A percentile compares a stretch with the other conserved stretches of the same genome.
Evolutionary conservation across 768 basidiomycete species (phyloP).

Genomic region (Asterophora lycoperdoides): DNA sequence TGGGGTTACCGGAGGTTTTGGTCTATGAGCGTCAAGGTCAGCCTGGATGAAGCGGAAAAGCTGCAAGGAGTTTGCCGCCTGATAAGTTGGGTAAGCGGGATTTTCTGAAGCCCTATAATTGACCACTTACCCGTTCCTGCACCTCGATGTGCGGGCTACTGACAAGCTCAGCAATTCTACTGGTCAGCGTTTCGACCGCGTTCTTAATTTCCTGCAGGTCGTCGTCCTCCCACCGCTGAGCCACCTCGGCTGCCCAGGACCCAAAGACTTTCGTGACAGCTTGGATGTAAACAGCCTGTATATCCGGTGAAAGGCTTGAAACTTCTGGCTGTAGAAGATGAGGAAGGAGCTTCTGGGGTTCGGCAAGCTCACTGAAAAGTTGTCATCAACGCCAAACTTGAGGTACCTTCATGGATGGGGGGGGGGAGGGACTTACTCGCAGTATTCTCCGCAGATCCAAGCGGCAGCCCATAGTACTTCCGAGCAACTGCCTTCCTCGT

Average conservation of each 20-base stretch:
- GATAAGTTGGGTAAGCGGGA: conserved; percentile 6
- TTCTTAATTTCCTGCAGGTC: conserved; percentile 59
- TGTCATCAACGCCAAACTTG: neutral
- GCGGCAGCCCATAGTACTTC: conserved; percentile 92
- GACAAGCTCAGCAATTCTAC: conserved; percentile 55
- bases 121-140: conserved; percentile 71
- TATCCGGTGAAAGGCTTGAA: conserved; percentile 55
- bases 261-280: conserved; percentile 86
- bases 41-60: conserved; percentile 73
- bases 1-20: conserved; percentile 29
- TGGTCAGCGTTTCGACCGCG: conserved; percentile 58
- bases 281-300: conserved; percentile 76
- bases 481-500: conserved; percentile 69
- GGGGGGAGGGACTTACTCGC: conserved; percentile 53
- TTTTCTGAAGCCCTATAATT: neutral
- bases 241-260: conserved; percentile 72
- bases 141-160: conserved; percentile 75
- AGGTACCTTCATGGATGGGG: conserved; percentile 1
- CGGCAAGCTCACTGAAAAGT: conserved; percentile 63
- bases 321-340: conserved; percentile 63
- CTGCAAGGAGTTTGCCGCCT: conserved; percentile 82
- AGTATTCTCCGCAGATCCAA: conserved; percentile 95
- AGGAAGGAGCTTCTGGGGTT: conserved; percentile 69
- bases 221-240: conserved; percentile 74
- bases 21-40: conserved; percentile 57